These are phyloP conservation scores for Phytophthora fragariae DNA, from an alignment of 352 stramenopile genomes.

Conservation along the genomic window DNA sequence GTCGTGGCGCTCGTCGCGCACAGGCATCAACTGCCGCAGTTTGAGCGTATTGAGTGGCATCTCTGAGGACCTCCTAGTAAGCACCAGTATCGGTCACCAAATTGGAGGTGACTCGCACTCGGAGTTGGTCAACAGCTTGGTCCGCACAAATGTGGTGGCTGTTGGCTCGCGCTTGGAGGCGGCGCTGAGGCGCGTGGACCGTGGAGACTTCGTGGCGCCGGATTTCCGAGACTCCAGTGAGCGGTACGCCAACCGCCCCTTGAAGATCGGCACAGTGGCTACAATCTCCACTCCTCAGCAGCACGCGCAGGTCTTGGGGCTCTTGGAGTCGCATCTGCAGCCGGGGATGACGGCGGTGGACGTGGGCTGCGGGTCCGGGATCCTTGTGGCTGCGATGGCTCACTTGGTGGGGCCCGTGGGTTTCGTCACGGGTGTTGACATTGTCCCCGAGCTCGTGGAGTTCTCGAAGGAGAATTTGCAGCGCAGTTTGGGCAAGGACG, in stretches of 20 bases:
- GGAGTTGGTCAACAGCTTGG: constrained; percentile 78
- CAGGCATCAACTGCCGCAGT: constrained; percentile 23
- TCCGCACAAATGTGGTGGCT: constrained; percentile 74
- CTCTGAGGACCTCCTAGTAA: constrained; percentile 84
- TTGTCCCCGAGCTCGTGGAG: constrained; percentile 76
- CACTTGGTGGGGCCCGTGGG: constrained; percentile 67
- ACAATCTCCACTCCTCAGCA: constrained; percentile 91
- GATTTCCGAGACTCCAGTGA: constrained; percentile 36
- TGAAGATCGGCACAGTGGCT: constrained; percentile 81
- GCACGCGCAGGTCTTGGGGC: constrained; percentile 77
- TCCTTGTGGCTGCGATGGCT: constrained; percentile 82
- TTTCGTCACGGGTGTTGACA: constrained; percentile 75
- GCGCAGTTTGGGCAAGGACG: constrained; percentile 50
- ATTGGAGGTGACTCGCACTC: constrained; percentile 77
- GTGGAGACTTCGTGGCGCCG: constrained; percentile 60
- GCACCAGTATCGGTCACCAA: constrained; percentile 84
- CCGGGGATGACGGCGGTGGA: constrained; percentile 71
- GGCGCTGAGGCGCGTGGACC: constrained; percentile 73
- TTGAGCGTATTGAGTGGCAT: constrained; percentile 77
- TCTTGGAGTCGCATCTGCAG: constrained; percentile 74
- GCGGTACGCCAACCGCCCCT: constrained; percentile 76
- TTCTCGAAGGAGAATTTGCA: constrained; percentile 74
- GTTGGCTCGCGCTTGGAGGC: constrained; percentile 64
- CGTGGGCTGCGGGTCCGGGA: constrained; percentile 82
- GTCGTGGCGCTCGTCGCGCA: constrained; percentile 10